Percentiles rank a stretch among this genome's conserved stretches.
These are phyloP conservation scores for Lentinus brumalis DNA, from an alignment of 768 basidiomycete genomes.

Conservation along the genomic window DNA sequence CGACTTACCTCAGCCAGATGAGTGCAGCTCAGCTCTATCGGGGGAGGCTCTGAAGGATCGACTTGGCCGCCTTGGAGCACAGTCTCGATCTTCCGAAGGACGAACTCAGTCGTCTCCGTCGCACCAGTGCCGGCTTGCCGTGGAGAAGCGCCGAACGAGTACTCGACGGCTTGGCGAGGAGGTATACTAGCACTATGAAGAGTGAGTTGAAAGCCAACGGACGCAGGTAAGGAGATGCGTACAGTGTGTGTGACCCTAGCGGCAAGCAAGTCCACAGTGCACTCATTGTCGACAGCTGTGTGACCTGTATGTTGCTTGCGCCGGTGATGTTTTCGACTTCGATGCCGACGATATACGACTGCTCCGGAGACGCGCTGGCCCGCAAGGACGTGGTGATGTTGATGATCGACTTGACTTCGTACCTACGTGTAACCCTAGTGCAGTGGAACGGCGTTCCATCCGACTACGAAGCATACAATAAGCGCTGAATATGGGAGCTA, in stretches of 20 bases:
- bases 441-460: slow-evolving; percentile 56
- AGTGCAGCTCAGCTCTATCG: slow-evolving; percentile 53
- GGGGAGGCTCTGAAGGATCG: slow-evolving; percentile 47
- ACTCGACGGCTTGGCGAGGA: slow-evolving; percentile 49
- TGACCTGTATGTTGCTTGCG: slow-evolving; percentile 46
- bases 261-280: slow-evolving; percentile 64
- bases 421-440: slow-evolving; percentile 52
- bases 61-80: slow-evolving; percentile 52
- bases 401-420: slow-evolving; percentile 64
- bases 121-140: slow-evolving; percentile 41
- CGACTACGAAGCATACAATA: slow-evolving; percentile 1
- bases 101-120: slow-evolving; percentile 50
- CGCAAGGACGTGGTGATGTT: slow-evolving; percentile 50
- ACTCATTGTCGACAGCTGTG: slow-evolving; percentile 66
- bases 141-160: slow-evolving; percentile 45
- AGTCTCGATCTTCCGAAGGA: slow-evolving; percentile 49
- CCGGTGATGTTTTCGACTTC: slow-evolving; percentile 56
- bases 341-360: slow-evolving; percentile 54
- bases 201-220: no score
- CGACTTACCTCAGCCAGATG: slow-evolving; percentile 48
- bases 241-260: slow-evolving; percentile 43
- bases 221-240: slow-evolving; percentile 30
- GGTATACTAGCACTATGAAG: slow-evolving; percentile 6
- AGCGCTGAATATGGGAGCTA: not conserved
- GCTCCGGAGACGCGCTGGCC: slow-evolving; percentile 51